These are phyloP conservation scores for Cucurbita ficifolia DNA, from an alignment of 306 rosid species.

Conservation along the genomic window DNA sequence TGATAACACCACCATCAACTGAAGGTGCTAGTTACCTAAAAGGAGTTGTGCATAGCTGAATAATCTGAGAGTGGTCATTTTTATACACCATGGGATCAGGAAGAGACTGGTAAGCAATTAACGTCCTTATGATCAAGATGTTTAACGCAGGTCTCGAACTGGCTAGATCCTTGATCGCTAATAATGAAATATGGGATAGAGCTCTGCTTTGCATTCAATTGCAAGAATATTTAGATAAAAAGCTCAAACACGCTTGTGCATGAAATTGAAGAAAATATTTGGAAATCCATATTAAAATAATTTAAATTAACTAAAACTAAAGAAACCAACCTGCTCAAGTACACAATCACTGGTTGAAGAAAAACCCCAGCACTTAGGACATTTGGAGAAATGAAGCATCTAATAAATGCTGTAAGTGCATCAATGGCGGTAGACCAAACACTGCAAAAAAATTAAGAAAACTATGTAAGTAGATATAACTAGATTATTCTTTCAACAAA, in stretches of 20 bases:
- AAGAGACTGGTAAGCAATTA: conserved; percentile 79
- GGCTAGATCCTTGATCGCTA: conserved; percentile 50
- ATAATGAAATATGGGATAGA: conserved; percentile 46
- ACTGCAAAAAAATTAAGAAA: conserved; percentile 27
- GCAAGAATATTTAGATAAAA: conserved; percentile 7
- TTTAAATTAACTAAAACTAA: neutral
- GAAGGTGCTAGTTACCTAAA: conserved; percentile 46
- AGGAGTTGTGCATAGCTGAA: conserved; percentile 74
- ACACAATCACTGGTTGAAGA: conserved; percentile 85
- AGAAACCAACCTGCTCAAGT: conserved; percentile 59
- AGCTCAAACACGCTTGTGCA: neutral
- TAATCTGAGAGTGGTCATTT: conserved; percentile 64
- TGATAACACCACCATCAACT: neutral
- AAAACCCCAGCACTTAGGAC: conserved; percentile 40
- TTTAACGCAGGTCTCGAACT: conserved; percentile 50
- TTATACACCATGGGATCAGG: conserved; percentile 71
- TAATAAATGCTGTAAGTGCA: conserved; percentile 75
- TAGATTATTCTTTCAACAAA: neutral
- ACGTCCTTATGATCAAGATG: conserved; percentile 43
- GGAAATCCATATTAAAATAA: neutral
- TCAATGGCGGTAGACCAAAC: conserved; percentile 93
- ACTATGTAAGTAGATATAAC: neutral
- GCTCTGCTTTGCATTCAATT: conserved; percentile 51
- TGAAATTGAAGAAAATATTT: neutral
- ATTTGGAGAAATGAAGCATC: conserved; percentile 56